A percentile compares a stretch with the other conserved stretches of the same genome.
Conservation (phyloP, 208 protist genomes). For the Phytomonas francai region DNA sequence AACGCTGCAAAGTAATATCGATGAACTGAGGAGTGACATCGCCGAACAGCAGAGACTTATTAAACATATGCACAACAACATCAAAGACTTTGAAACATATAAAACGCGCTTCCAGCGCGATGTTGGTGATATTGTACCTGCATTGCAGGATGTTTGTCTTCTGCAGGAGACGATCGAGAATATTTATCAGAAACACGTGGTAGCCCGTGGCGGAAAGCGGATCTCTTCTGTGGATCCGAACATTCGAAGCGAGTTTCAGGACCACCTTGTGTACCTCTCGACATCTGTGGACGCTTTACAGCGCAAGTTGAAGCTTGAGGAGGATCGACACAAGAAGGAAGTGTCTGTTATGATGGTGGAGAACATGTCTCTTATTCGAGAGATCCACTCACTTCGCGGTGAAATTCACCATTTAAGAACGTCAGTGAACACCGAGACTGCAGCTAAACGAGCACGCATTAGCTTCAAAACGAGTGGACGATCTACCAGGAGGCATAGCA, state of each 20-base stretch:
- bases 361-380: slow-evolving; percentile 92
- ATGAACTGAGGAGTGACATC: slow-evolving; percentile 87
- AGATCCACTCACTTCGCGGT: slow-evolving; percentile 92
- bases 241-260: slow-evolving; percentile 84
- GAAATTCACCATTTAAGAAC: slow-evolving; percentile 72
- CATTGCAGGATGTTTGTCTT: slow-evolving; percentile 84
- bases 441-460: background rate
- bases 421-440: slow-evolving; percentile 1
- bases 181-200: slow-evolving; percentile 86
- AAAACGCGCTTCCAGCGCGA: slow-evolving; percentile 75
- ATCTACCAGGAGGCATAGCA: background rate
- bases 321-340: slow-evolving; percentile 85
- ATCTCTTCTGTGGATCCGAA: slow-evolving; percentile 57
- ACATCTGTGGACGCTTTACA: slow-evolving; percentile 90
- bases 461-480: background rate
- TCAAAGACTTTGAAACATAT: slow-evolving; percentile 88
- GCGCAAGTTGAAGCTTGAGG: slow-evolving; percentile 86
- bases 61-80: slow-evolving; percentile 52
- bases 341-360: slow-evolving; percentile 92
- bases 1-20: slow-evolving; percentile 80
- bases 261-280: slow-evolving; percentile 90
- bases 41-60: slow-evolving; percentile 80
- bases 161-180: slow-evolving; percentile 75
- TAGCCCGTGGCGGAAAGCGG: slow-evolving; percentile 49
- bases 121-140: slow-evolving; percentile 71